Conservation (phyloP, 2,329 filamentous ascomycete genomes). For the Sporothrix variecibatus region DNA sequence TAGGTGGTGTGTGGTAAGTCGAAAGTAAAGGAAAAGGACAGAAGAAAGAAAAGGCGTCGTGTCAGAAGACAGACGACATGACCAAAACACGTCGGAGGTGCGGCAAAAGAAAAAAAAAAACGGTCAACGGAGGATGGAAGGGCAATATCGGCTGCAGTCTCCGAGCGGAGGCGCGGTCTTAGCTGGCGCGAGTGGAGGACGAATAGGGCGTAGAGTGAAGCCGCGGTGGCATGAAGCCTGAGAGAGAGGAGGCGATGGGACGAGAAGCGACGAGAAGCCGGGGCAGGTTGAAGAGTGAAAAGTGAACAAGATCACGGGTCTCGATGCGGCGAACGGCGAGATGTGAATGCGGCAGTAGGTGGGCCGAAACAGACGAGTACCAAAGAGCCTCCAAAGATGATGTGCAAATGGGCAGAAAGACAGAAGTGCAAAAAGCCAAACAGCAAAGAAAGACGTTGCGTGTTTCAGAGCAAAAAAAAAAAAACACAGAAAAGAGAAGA, state of each 20-base stretch:
- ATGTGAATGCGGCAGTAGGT: neutral
- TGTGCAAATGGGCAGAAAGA: neutral
- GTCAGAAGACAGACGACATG: slow-evolving; percentile 20
- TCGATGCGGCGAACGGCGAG: neutral
- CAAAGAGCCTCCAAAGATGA: neutral
- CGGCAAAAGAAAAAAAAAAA: neutral
- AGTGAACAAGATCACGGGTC: neutral
- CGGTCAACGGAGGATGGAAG: neutral
- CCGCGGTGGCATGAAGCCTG: slow-evolving; percentile 3
- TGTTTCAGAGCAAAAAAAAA: neutral
- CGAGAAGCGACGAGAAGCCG: neutral
- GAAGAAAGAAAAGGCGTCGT: neutral
- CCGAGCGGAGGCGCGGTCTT: neutral
- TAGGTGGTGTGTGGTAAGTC: neutral
- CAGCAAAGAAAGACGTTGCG: neutral
- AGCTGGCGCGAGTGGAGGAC: neutral
- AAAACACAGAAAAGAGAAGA: too few relatives aligned
- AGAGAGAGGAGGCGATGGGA: neutral
- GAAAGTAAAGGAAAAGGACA: neutral
- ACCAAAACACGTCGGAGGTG: neutral
- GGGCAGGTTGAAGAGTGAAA: too few relatives aligned
- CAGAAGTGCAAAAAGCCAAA: neutral
- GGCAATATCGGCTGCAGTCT: neutral
- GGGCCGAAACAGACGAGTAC: neutral
- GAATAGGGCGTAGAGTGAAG: slow-evolving; percentile 1